Base-by-base conservation (phyloP, 1,139 yeast genomes). In the Nakaseomyces kungkrabaensis region DNA sequence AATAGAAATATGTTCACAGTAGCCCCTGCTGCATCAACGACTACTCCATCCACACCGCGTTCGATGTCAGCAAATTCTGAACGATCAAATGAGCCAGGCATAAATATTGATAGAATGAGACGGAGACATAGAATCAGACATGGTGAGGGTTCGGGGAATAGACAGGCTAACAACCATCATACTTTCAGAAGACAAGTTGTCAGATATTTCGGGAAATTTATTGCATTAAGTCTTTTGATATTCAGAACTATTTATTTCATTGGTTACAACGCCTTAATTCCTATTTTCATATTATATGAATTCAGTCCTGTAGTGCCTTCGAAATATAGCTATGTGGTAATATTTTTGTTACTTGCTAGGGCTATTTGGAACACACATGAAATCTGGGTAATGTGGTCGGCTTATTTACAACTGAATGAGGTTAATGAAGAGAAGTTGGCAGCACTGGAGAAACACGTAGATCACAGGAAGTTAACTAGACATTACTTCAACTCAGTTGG, bases 321-420 rank as follows among this genome's bases (percentile, higher is more conserved):
- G 11, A 51, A 50, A 26, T 54, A 55, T 37, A 54, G 57, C 29
- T 36, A 57, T 10, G 26, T 54, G 10, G 48, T 59, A 11, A 49
- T 54, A 1, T 34, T 54, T 1, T 40, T 56, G 26, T 52, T 58
- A 27, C 17, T 61, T 6, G 27, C 55, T 3, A 54, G 59, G 37
- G 53, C 60, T 3, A 32, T 61, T 7, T 53, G 59, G 56, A 53
- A 54, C 10, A 57, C 59, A 2, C 49, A 53, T 4, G 65, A 60
- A 25, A 56, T 65, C 9, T 54, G 57, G 55, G 57, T 52, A 22
- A 50, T 58, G 46, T 63, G 67, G 67, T 47, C 53, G 13, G 60
- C 56, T 13, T 58, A 51, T 47, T 50, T 59, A 13, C 52, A 53
- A 31, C 46, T 52, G 10, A 48, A 54, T 44, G 56, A 46, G 10